Evolutionary conservation across 2,329 filamentous ascomycete species (phyloP).

Genomic region (Graphilbum sp.): DNA sequence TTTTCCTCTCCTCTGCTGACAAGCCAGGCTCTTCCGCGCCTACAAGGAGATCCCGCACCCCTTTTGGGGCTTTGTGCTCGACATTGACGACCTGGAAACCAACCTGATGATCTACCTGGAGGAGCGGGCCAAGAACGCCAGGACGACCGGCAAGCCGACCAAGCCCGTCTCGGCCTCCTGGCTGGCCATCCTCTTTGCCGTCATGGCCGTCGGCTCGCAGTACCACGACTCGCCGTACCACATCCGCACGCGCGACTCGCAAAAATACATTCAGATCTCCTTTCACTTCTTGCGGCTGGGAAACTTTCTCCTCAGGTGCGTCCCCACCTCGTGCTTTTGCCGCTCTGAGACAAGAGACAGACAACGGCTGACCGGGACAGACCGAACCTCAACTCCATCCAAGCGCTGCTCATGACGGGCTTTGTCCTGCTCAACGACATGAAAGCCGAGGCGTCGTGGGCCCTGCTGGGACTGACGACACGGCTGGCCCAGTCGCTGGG

Average conservation of each 20-base stretch:
- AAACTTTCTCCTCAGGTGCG: conserved; percentile 43
- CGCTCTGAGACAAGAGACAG: no score
- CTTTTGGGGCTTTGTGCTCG: conserved; percentile 52
- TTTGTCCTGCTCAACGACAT: conserved; percentile 52
- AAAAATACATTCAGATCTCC: conserved; percentile 45
- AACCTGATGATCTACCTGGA: conserved; percentile 50
- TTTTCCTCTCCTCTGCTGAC: background rate
- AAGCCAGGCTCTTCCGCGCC: conserved; percentile 42
- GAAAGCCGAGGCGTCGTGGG: conserved; percentile 55
- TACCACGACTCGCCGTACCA: conserved; percentile 50
- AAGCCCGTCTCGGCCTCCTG: conserved; percentile 45
- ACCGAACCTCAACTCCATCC: conserved; percentile 49
- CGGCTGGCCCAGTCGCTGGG: conserved; percentile 49
- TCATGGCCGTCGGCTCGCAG: conserved; percentile 48
- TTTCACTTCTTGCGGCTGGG: conserved; percentile 48
- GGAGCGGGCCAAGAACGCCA: conserved; percentile 41
- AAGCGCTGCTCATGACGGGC: conserved; percentile 44
- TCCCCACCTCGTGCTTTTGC: no score
- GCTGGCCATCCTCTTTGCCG: conserved; percentile 48
- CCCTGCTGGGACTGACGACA: conserved; percentile 45
- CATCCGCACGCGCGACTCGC: conserved; percentile 39
- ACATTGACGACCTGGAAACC: conserved; percentile 48
- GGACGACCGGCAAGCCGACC: conserved; percentile 24
- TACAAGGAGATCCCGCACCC: conserved; percentile 53
- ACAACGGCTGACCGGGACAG: conserved; percentile 17